Percentiles rank a stretch among this genome's conserved stretches.
These are phyloP conservation scores for Cercospora sojina DNA, from an alignment of 2,329 filamentous ascomycete genomes.

Conservation along the genomic window DNA sequence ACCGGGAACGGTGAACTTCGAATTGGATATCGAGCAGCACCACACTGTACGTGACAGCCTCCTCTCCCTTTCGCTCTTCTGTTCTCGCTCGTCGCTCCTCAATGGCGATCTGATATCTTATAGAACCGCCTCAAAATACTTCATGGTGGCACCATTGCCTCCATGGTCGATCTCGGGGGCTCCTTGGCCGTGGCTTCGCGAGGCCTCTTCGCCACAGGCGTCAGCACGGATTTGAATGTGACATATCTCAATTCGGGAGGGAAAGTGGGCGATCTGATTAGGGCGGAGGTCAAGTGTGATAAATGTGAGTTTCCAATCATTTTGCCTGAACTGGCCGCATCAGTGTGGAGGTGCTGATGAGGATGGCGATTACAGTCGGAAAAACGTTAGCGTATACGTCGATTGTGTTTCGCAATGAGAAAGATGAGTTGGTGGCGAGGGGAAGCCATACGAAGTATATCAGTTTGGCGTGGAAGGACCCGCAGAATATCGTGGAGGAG, in stretches of 20 bases:
- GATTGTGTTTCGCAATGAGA: constrained; percentile 60
- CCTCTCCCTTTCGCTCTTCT: background rate
- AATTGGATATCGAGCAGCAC: constrained; percentile 70
- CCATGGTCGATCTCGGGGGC: constrained; percentile 68
- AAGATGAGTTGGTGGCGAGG: constrained; percentile 60
- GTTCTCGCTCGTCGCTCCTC: background rate
- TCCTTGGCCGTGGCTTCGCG: constrained; percentile 65
- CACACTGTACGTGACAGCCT: constrained; percentile 61
- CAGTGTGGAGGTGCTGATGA: background rate
- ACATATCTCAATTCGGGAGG: constrained; percentile 65
- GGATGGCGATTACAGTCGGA: background rate
- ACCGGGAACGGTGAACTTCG: constrained; percentile 70
- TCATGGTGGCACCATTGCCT: constrained; percentile 76
- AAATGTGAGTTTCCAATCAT: constrained; percentile 50
- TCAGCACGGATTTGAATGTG: constrained; percentile 66
- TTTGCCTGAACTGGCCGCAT: background rate
- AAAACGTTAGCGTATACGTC: constrained; percentile 24
- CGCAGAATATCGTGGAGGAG: constrained; percentile 61
- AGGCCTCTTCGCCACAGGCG: constrained; percentile 64
- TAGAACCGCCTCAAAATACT: constrained; percentile 75
- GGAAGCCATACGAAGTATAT: constrained; percentile 66
- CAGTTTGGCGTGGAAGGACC: constrained; percentile 60
- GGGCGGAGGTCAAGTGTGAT: constrained; percentile 61
- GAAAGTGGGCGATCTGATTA: constrained; percentile 55
- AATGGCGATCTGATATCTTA: background rate